These are phyloP conservation scores for Diplosphaera chodatii DNA, from an alignment of 139 green algal species.

Conservation along the genomic window DNA sequence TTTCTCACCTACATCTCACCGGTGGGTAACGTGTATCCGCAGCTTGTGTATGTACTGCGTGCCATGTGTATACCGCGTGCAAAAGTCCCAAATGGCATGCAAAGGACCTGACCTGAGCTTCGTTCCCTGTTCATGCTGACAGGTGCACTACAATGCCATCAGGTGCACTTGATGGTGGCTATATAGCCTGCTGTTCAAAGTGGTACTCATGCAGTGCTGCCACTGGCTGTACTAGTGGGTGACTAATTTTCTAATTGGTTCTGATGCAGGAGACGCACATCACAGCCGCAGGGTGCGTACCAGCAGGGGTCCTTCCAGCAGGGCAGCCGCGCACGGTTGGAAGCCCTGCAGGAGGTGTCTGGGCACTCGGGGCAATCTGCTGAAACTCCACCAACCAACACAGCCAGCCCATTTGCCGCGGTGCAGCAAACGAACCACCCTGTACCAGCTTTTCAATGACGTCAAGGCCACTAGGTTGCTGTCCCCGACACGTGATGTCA, in stretches of 20 bases:
- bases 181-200: no score
- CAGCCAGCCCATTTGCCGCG: neutral
- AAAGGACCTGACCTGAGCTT: no score
- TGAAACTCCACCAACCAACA: neutral
- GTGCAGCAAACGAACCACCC: neutral
- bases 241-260: no score
- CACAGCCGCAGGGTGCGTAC: neutral
- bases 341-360: neutral
- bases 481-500: neutral
- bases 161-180: no score
- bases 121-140: no score
- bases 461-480: neutral
- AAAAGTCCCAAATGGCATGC: no score
- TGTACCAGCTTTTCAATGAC: neutral
- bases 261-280: neutral
- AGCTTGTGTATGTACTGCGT: no score
- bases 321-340: neutral
- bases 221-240: no score
- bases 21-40: neutral
- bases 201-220: no score
- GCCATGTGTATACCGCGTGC: no score
- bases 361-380: neutral
- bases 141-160: constrained; percentile 66
- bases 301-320: neutral
- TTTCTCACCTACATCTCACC: constrained; percentile 66